Conservation (phyloP, 768 basidiomycete species). For the Tephrocybe sp. region DNA sequence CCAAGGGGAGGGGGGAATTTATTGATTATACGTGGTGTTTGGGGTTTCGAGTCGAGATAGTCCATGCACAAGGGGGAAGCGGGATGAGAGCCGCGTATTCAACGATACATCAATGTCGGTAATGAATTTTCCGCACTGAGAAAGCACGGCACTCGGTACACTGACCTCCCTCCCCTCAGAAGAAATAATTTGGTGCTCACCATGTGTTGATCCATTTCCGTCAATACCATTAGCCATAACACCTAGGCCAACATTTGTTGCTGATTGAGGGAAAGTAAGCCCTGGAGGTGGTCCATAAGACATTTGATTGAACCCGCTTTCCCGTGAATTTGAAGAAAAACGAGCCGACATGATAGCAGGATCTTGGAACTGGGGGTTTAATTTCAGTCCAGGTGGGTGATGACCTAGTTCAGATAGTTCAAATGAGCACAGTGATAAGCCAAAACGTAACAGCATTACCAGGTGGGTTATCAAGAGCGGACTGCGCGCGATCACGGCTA, state of each 20-base stretch:
- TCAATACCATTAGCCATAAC: slow-evolving; percentile 26
- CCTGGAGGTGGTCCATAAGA: slow-evolving; percentile 68
- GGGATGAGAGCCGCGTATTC: slow-evolving; percentile 33
- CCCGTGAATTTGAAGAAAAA: slow-evolving; percentile 43
- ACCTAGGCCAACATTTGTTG: slow-evolving; percentile 23
- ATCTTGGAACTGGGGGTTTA: slow-evolving; percentile 52
- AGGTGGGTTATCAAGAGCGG: slow-evolving; percentile 16
- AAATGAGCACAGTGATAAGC: not conserved
- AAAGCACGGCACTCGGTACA: slow-evolving; percentile 89
- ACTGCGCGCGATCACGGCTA: slow-evolving; percentile 56
- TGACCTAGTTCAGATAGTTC: slow-evolving; percentile 1
- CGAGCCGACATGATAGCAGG: slow-evolving; percentile 81
- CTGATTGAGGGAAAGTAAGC: slow-evolving; percentile 42
- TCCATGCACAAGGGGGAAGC: slow-evolving; percentile 32
- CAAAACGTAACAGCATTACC: slow-evolving; percentile 19
- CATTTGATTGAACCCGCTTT: slow-evolving; percentile 30
- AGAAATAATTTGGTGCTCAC: slow-evolving; percentile 61
- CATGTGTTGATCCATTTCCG: slow-evolving; percentile 44
- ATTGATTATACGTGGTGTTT: slow-evolving; percentile 26
- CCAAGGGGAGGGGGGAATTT: slow-evolving; percentile 45
- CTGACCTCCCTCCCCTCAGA: slow-evolving; percentile 80
- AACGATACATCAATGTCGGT: slow-evolving; percentile 61
- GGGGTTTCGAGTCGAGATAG: slow-evolving; percentile 34
- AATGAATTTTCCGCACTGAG: slow-evolving; percentile 80
- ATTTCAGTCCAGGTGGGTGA: slow-evolving; percentile 19